Evolutionary conservation across 257 asterid species (phyloP).

Genomic region (Lycium ferocissimum): DNA sequence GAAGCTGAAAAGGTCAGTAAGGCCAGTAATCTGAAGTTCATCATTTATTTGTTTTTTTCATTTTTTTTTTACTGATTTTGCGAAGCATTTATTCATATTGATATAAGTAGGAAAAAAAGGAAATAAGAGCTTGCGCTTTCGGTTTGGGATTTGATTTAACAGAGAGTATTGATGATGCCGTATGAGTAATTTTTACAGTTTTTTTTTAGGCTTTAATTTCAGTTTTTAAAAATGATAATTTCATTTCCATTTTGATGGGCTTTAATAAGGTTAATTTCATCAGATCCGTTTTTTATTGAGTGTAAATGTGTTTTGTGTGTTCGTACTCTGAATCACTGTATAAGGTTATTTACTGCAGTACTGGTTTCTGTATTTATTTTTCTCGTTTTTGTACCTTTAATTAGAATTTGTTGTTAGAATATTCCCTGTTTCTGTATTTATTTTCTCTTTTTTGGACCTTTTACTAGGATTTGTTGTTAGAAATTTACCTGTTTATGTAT

Average conservation of each 20-base stretch:
- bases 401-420: no score
- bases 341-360: not conserved
- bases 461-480: not conserved
- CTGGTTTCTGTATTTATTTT: no score
- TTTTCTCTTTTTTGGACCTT: not conserved
- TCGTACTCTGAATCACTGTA: constrained; percentile 20
- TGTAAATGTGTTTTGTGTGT: not conserved
- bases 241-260: not conserved
- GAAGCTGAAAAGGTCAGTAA: no score
- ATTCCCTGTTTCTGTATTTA: not conserved
- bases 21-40: not conserved
- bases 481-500: no score
- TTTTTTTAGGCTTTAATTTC: constrained; percentile 4
- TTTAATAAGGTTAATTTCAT: not conserved
- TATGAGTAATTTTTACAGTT: not conserved
- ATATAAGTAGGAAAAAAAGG: not conserved
- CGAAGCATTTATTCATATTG: not conserved
- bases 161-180: not conserved
- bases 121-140: not conserved
- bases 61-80: not conserved
- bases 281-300: constrained; percentile 3
- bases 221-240: not conserved
- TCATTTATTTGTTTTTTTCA: not conserved
- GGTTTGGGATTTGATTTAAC: constrained; percentile 24
- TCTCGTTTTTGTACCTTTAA: no score